Percentiles rank a stretch among this genome's conserved stretches.
These are phyloP conservation scores for Rhodotorula glutinis DNA, from an alignment of 1,284 basidiomycete species.

Conservation along the genomic window DNA sequence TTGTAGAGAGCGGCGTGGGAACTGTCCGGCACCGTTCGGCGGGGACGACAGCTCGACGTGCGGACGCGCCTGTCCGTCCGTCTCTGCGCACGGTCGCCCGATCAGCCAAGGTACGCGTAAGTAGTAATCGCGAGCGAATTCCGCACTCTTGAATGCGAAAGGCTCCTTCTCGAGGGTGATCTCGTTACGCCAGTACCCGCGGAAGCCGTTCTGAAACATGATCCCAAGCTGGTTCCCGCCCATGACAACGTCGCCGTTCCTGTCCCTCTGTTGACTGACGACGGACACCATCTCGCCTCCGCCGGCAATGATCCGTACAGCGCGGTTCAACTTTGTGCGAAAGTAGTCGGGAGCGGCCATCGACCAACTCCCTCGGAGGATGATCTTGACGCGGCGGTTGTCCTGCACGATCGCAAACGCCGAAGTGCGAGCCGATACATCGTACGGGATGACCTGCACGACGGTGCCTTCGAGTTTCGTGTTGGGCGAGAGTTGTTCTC, in stretches of 20 bases:
- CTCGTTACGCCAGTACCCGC: background rate
- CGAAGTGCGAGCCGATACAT: background rate
- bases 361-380: background rate
- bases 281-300: constrained; percentile 1
- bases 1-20: no score
- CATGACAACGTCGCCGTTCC: background rate
- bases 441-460: background rate
- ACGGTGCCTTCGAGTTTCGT: background rate
- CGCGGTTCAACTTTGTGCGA: background rate
- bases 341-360: background rate
- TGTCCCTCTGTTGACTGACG: no score
- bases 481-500: background rate
- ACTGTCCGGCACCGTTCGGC: no score
- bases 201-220: background rate
- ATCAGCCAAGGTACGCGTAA: background rate
- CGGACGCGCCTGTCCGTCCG: background rate
- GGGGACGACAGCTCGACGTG: no score
- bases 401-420: background rate
- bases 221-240: background rate
- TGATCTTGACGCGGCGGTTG: background rate
- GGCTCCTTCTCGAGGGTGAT: background rate
- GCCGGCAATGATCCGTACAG: background rate
- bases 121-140: no score
- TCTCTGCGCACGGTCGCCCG: background rate
- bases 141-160: background rate